Percentiles rank a stretch among this genome's conserved stretches.
Evolutionary conservation across 2,329 filamentous ascomycete genomes (phyloP).

Genomic region (Ophioceras dolichostomum): DNA sequence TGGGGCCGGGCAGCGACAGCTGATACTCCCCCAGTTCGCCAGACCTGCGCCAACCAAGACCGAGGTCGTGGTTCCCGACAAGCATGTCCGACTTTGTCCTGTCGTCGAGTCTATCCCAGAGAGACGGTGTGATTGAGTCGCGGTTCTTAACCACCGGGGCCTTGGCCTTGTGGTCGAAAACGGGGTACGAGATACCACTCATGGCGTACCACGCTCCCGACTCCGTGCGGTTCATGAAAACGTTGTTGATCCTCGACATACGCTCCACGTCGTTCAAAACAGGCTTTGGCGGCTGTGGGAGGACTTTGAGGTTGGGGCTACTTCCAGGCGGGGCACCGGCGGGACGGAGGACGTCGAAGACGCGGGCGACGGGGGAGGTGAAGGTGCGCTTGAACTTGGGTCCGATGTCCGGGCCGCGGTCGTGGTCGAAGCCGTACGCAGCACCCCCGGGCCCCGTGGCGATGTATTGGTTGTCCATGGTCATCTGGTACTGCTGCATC

Average conservation of each 20-base stretch:
- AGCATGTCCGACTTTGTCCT: slow-evolving; percentile 1
- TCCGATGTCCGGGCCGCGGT: slow-evolving; percentile 33
- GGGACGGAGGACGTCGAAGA: slow-evolving; percentile 78
- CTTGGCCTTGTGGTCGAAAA: slow-evolving; percentile 43
- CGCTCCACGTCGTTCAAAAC: slow-evolving; percentile 21
- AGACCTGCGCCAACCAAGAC: neutral
- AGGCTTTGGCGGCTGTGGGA: slow-evolving; percentile 72
- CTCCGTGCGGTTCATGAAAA: slow-evolving; percentile 81
- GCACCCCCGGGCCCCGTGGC: slow-evolving; percentile 78
- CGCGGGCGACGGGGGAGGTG: slow-evolving; percentile 66
- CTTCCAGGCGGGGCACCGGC: slow-evolving; percentile 47
- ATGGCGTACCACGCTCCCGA: slow-evolving; percentile 89
- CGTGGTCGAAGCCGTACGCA: slow-evolving; percentile 68
- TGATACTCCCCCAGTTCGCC: slow-evolving; percentile 5
- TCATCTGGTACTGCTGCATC: slow-evolving; percentile 64
- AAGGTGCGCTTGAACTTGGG: slow-evolving; percentile 58
- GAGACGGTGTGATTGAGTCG: slow-evolving; percentile 4
- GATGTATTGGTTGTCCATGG: slow-evolving; percentile 81
- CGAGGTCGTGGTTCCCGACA: slow-evolving; percentile 1
- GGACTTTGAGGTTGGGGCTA: slow-evolving; percentile 66
- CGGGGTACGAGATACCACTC: slow-evolving; percentile 74
- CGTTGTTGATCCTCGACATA: slow-evolving; percentile 43
- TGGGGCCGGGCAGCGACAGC: slow-evolving; percentile 21
- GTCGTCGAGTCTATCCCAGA: slow-evolving; percentile 22
- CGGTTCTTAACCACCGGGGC: slow-evolving; percentile 1